Evolutionary conservation across 2,329 filamentous ascomycete species (phyloP).

Genomic region (Colletotrichum cereale): DNA sequence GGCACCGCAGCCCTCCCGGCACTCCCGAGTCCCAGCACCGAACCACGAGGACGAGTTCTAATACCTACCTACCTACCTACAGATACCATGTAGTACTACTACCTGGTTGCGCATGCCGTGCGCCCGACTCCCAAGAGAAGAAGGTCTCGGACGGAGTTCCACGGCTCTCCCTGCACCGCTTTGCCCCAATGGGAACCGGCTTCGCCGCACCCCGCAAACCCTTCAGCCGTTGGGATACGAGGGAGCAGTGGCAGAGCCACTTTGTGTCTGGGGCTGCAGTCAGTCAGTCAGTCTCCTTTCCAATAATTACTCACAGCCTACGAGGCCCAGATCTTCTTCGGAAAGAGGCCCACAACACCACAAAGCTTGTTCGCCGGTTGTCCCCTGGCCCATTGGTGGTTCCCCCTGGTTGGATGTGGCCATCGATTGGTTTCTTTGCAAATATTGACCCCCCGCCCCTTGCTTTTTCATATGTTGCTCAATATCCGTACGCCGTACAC

Average conservation of each 20-base stretch:
- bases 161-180: constrained; percentile 13
- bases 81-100: background rate
- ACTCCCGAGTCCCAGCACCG: background rate
- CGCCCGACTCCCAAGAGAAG: constrained; percentile 24
- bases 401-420: background rate
- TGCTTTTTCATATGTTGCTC: background rate
- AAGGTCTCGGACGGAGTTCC: constrained; percentile 16
- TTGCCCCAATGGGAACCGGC: constrained; percentile 20
- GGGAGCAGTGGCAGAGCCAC: constrained; percentile 7
- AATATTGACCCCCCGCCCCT: background rate
- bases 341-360: constrained; percentile 18
- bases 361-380: constrained; percentile 35
- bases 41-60: background rate
- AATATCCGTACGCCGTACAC: background rate
- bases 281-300: too few species aligned
- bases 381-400: background rate
- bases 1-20: background rate
- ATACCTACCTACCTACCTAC: too few species aligned
- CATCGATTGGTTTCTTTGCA: background rate
- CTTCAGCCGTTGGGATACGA: constrained; percentile 26
- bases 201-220: constrained; percentile 21
- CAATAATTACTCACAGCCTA: constrained; percentile 4
- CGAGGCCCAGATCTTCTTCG: background rate
- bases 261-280: constrained; percentile 4
- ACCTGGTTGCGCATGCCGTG: constrained; percentile 1